Evolutionary conservation across 345 rosid species (phyloP).

Genomic region (Eucalyptus sp.): DNA sequence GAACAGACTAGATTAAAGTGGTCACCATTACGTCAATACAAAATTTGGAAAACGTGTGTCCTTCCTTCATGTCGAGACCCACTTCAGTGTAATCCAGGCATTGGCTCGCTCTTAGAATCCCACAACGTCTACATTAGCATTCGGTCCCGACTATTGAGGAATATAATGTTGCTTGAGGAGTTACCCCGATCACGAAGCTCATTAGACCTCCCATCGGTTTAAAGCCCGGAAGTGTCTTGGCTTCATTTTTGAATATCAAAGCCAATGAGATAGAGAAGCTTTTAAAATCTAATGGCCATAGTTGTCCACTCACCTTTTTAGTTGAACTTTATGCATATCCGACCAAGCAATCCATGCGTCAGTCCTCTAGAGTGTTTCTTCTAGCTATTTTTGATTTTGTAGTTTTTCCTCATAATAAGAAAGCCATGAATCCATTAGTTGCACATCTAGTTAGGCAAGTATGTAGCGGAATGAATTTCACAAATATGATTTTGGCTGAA

Average conservation of each 20-base stretch:
- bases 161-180: not conserved
- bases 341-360: not conserved
- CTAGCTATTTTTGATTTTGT: not conserved
- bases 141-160: not conserved
- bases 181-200: not conserved
- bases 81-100: not conserved
- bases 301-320: not conserved
- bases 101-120: not conserved
- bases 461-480: not conserved
- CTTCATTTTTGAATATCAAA: not conserved
- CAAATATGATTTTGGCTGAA: not conserved
- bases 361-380: not conserved
- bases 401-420: not conserved
- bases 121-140: accelerated
- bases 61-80: not conserved
- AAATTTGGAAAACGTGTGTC: not conserved
- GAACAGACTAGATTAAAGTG: not conserved
- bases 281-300: not conserved
- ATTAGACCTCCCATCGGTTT: not conserved
- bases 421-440: not conserved
- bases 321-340: not conserved
- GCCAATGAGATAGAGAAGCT: not conserved
- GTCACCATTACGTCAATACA: not conserved
- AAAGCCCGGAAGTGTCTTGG: not conserved
- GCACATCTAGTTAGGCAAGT: not conserved